phyloP scores from a whole-genome alignment of 192 early-diverging fungal species.

The Coemansia sp. region DNA sequence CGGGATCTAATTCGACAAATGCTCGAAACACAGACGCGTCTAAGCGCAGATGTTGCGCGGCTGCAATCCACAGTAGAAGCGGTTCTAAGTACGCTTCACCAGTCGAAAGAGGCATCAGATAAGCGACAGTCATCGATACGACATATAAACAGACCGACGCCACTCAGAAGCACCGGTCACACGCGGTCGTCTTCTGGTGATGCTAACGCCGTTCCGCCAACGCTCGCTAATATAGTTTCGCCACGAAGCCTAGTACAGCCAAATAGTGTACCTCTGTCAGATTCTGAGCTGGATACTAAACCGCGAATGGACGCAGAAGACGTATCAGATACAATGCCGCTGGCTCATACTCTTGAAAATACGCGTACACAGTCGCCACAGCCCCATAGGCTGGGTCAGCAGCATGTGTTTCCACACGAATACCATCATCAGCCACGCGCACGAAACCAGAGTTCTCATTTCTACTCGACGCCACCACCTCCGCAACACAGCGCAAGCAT shows the following conservation, averaged over 20 bases:
- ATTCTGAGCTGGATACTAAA: background rate
- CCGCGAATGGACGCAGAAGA: background rate
- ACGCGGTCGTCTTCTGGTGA: background rate
- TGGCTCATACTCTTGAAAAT: background rate
- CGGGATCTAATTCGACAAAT: conserved; percentile 28
- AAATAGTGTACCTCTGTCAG: background rate
- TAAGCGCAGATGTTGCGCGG: conserved; percentile 34
- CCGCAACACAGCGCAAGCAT: conserved; percentile 5
- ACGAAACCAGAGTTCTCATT: conserved; percentile 13
- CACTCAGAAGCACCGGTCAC: background rate
- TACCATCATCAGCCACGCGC: conserved; percentile 10
- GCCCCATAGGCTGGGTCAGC: no score
- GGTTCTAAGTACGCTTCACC: conserved; percentile 22
- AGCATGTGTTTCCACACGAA: background rate
- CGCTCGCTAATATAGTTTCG: conserved; percentile 31
- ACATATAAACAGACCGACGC: background rate
- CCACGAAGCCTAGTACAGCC: background rate
- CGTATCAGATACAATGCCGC: background rate
- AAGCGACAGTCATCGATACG: background rate
- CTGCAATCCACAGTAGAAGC: conserved; percentile 33
- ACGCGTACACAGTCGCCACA: background rate
- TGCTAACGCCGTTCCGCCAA: conserved; percentile 14
- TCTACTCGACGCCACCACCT: conserved; percentile 16
- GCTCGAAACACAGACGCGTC: conserved; percentile 37
- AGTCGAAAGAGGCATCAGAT: background rate